phyloP scores from a whole-genome alignment of 2,329 filamentous ascomycete genomes.

The Pestalotiopsis fici region DNA sequence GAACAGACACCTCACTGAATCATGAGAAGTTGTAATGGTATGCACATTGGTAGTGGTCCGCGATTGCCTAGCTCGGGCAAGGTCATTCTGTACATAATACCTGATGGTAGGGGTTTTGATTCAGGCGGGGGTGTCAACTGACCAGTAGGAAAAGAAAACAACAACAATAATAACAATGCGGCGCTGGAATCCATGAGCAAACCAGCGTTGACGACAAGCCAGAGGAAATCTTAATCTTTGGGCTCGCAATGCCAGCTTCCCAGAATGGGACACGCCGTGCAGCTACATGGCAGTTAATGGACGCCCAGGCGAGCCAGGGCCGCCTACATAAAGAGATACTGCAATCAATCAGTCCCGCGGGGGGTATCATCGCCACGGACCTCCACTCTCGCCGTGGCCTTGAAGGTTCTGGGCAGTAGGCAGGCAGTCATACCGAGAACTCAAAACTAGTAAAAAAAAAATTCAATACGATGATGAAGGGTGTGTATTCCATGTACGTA shows the following conservation, averaged over 20 bases:
- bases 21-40: too few relatives aligned
- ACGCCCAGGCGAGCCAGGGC: background rate
- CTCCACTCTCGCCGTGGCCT: background rate
- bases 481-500: background rate
- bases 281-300: background rate
- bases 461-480: background rate
- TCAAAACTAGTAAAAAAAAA: too few relatives aligned
- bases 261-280: slow-evolving; percentile 3
- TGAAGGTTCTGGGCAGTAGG: background rate
- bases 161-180: background rate
- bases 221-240: slow-evolving; percentile 3
- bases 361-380: background rate
- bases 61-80: too few relatives aligned
- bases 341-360: background rate
- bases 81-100: too few relatives aligned
- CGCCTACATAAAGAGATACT: background rate
- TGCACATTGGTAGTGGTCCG: too few relatives aligned
- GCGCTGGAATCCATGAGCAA: background rate
- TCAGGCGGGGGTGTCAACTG: background rate
- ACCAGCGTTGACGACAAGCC: background rate
- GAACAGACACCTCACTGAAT: too few relatives aligned
- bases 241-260: slow-evolving; percentile 1
- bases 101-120: too few relatives aligned
- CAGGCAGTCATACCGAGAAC: background rate
- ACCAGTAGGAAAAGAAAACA: background rate